These are phyloP conservation scores for Fusarium nelsonii DNA, from an alignment of 2,329 filamentous ascomycete genomes.

Conservation along the genomic window DNA sequence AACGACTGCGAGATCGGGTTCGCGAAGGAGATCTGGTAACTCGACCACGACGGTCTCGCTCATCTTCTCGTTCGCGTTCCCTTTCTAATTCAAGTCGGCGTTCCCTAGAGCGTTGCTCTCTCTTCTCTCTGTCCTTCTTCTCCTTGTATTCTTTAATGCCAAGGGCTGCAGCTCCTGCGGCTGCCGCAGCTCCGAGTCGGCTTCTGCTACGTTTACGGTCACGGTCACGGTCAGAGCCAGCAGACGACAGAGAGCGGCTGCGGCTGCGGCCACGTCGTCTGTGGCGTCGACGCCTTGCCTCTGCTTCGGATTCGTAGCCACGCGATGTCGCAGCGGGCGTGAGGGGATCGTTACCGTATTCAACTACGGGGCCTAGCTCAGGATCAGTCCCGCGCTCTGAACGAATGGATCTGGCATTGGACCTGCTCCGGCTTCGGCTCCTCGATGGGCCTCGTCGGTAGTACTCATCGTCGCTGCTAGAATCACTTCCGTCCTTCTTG, in stretches of 20 bases:
- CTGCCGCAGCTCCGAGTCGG: slow-evolving; percentile 66
- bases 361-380: slow-evolving; percentile 74
- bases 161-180: slow-evolving; percentile 71
- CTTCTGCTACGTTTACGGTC: slow-evolving; percentile 66
- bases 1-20: slow-evolving; percentile 45
- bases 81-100: slow-evolving; percentile 43
- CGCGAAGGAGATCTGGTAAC: slow-evolving; percentile 46
- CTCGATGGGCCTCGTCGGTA: slow-evolving; percentile 53
- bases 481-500: slow-evolving; percentile 64
- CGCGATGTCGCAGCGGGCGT: slow-evolving; percentile 54
- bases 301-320: slow-evolving; percentile 63
- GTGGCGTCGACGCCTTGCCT: slow-evolving; percentile 57
- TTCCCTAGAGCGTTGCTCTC: slow-evolving; percentile 54
- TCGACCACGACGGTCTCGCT: slow-evolving; percentile 44
- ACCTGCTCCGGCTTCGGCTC: slow-evolving; percentile 62
- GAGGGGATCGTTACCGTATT: slow-evolving; percentile 72
- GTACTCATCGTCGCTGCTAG: slow-evolving; percentile 54
- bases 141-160: slow-evolving; percentile 72
- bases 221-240: slow-evolving; percentile 52
- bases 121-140: slow-evolving; percentile 52
- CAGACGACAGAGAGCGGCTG: slow-evolving; percentile 51
- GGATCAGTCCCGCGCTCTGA: slow-evolving; percentile 70
- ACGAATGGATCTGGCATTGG: slow-evolving; percentile 63
- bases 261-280: slow-evolving; percentile 56
- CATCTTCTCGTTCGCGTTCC: slow-evolving; percentile 40